Conservation (phyloP, 306 rosid species). For the Pyrus pyrifolia region DNA sequence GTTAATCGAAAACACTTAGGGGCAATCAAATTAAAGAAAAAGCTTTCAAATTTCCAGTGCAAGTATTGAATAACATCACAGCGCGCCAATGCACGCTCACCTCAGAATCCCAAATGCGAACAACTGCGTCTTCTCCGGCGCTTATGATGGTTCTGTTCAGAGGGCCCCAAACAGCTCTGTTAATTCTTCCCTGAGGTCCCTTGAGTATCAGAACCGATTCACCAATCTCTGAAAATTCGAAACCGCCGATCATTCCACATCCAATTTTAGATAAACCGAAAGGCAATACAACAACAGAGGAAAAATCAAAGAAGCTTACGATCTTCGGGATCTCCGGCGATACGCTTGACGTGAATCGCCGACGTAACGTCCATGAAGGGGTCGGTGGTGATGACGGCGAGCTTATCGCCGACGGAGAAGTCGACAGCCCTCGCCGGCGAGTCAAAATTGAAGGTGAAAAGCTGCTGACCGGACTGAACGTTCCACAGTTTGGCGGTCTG, state of each 20-base stretch:
- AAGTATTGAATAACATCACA: background rate
- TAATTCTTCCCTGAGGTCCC: constrained; percentile 89
- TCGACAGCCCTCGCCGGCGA: constrained; percentile 75
- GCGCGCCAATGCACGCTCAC: constrained; percentile 13
- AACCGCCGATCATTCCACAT: background rate
- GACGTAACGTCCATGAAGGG: constrained; percentile 70
- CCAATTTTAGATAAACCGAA: background rate
- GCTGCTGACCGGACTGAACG: constrained; percentile 71
- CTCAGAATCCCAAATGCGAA: constrained; percentile 97
- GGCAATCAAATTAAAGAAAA: background rate
- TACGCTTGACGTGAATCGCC: constrained; percentile 69
- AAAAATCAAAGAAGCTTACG: constrained; percentile 28
- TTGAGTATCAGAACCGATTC: constrained; percentile 63
- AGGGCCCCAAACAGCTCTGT: constrained; percentile 96
- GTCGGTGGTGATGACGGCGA: constrained; percentile 62
- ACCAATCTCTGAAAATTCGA: constrained; percentile 47
- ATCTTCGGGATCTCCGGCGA: constrained; percentile 44
- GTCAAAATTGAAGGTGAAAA: constrained; percentile 59
- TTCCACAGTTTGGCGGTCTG: constrained; percentile 73
- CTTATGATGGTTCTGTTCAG: constrained; percentile 71
- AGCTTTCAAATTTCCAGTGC: background rate
- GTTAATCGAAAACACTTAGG: background rate
- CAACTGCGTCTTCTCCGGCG: constrained; percentile 77
- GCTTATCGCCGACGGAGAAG: constrained; percentile 55
- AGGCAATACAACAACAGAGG: background rate